Evolutionary conservation across 2,329 filamentous ascomycete species (phyloP).

Genomic region (Leptographium radiaticola): DNA sequence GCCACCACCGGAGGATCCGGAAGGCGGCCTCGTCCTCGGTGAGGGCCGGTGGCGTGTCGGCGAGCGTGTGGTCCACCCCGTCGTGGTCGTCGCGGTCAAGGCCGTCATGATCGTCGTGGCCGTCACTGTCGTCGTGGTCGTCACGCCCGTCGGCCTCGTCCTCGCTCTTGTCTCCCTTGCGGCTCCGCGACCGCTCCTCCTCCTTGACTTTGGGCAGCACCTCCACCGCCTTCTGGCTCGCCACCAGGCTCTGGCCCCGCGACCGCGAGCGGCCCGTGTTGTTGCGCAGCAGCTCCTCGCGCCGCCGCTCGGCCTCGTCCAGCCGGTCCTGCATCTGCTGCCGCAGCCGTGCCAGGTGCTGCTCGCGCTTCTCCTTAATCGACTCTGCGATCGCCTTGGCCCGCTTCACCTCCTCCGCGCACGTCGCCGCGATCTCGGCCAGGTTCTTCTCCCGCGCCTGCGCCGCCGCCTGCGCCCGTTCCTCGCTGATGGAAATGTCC

Average conservation of each 20-base stretch:
- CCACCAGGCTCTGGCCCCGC: slow-evolving; percentile 37
- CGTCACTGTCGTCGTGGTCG: neutral
- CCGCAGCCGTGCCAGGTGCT: slow-evolving; percentile 55
- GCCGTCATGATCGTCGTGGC: neutral
- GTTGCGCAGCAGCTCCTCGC: slow-evolving; percentile 50
- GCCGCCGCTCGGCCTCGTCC: slow-evolving; percentile 61
- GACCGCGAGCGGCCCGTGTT: slow-evolving; percentile 32
- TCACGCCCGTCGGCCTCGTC: neutral
- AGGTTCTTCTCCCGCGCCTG: slow-evolving; percentile 68
- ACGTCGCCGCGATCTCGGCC: slow-evolving; percentile 67
- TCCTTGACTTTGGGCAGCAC: slow-evolving; percentile 36
- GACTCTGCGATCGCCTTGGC: slow-evolving; percentile 73
- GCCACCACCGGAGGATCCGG: slow-evolving; percentile 61
- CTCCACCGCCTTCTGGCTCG: slow-evolving; percentile 34
- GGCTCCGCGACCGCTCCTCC: slow-evolving; percentile 22
- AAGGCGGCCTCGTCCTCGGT: slow-evolving; percentile 44
- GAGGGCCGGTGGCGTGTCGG: neutral
- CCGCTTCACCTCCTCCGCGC: slow-evolving; percentile 70
- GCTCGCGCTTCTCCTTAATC: slow-evolving; percentile 68
- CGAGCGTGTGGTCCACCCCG: no score
- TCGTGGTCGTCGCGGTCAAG: slow-evolving; percentile 12
- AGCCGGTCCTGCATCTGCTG: slow-evolving; percentile 69
- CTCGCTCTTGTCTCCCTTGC: slow-evolving; percentile 1
- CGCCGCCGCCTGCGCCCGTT: slow-evolving; percentile 63
- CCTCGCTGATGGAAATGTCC: slow-evolving; percentile 55